Evolutionary conservation across 768 basidiomycete species (phyloP), one percentile per base, ranked within the genome.

Genomic region (Infundibulicybe gibba): DNA sequence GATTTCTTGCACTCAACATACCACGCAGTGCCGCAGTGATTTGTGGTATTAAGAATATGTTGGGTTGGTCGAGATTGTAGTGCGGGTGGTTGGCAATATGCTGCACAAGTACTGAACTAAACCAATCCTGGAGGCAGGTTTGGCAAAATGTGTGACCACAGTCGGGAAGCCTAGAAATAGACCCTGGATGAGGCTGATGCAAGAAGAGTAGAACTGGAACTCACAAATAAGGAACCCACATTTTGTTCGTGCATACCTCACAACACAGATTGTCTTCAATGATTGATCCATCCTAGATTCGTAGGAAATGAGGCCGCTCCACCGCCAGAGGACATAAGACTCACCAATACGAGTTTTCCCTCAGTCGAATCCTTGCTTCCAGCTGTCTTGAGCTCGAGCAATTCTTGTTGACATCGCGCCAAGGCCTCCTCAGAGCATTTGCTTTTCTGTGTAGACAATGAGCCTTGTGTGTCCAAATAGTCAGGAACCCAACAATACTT

Each of bases 91-190:
- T 48, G 5, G 59, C 54, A 54, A 68, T 59, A 47, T 79, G 67
- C 47, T 68, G 64, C 0, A 52, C 61, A 44, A 74, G 65, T 2
- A 54, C 63, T 11, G 69, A 70, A 46, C 44, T 41, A 32, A 61
- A 59, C 61, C 61, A 62, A 48, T 71, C 68, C n/a, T 65, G 58
- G 5, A 82, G 63, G 48, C 80, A 82, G 1, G 44, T 48, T 44
- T 66, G 51, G 52, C 79, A 82, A 51, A 76, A 80, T 0, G 72
- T 70, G 55, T 82, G 80, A 1, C 80, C 80, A 25, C 80, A 82
- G 5, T 64, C 62, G 5, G 66, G 49, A 15, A 82, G 66, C 1
- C 80, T 81, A 50, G 20, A 43, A 21, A n/a, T 21, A 11, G 16
- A 11, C n/a, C n/a, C 15, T 15, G n/a, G 31, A 39, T 21, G 32